Evolutionary conservation across 2,329 filamentous ascomycete genomes (phyloP), one percentile per base, ranked within the genome.

Genomic region (Lecanicillium sp.): DNA sequence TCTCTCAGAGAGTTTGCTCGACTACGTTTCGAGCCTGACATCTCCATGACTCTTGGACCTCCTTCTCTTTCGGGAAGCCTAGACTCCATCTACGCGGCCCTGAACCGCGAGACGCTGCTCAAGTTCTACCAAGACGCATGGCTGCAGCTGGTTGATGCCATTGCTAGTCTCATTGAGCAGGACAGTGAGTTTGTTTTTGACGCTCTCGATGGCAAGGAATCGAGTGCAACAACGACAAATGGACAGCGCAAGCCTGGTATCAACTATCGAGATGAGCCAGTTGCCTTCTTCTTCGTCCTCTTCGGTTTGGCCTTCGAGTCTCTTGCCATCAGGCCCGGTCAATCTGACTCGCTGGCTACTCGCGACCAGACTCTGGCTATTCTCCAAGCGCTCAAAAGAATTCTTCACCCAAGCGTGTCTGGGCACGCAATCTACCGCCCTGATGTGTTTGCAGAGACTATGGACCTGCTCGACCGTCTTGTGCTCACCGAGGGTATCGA

Each of bases 101-200:
- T 98, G 53, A 97, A 97, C 62, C 81, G 93, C 15, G 90, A 98
- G 66, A 97, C 93, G 1, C 73, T 97, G 33, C 76, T 98, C 12
- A 86, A 84, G 63, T 98, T 98, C 67, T 98, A 98, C 63, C 91
- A 98, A 71, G 90, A 95, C 51, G 89, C 90, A 0, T 98, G 93
- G 93, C 74, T 98, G 32, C 95, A 93, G 57, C 79, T 98, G 10
- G 91, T 98, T 2, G 90, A 98, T 68, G 94, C 93, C 3, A 97
- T 98, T 64, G 91, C 93, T 10, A 95, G 90, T 60, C 74, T 98
- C 5, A 96, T 98, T 50, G 93, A 97, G 60, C 91, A 96, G 65
- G 93, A 98, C 62, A 96, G 90, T 66, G 89, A 93, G 52, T 95
- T 96, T 54, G 93, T 98, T 3, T 98, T 98, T 61, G 90, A 96